Percentiles rank a stretch among this genome's conserved stretches.
These are phyloP conservation scores for Tricholoma terreum DNA, from an alignment of 768 basidiomycete genomes.

Conservation along the genomic window DNA sequence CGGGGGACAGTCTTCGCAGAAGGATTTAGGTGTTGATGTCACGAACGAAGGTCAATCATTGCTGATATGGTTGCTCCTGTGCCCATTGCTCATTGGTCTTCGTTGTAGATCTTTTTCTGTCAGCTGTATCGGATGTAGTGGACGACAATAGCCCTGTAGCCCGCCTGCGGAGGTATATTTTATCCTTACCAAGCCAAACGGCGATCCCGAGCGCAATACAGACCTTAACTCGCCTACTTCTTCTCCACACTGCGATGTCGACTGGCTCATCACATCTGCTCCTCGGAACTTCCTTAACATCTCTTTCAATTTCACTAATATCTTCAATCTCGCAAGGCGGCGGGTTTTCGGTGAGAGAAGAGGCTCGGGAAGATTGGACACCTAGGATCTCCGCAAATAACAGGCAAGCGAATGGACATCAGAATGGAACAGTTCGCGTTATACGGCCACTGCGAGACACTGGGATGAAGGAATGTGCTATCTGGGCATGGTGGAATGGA, in stretches of 20 bases:
- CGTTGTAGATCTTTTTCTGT: constrained; percentile 30
- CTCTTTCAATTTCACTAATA: constrained; percentile 70
- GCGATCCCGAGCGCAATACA: constrained; percentile 59
- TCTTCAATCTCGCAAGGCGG: constrained; percentile 74
- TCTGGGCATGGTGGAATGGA: constrained; percentile 73
- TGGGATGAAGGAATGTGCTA: constrained; percentile 74
- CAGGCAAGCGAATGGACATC: constrained; percentile 8
- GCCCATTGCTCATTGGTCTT: not conserved
- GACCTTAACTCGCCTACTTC: constrained; percentile 61
- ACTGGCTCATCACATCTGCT: constrained; percentile 70
- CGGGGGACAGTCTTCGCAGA: constrained; percentile 27
- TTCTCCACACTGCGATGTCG: constrained; percentile 61
- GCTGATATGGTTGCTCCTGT: not conserved
- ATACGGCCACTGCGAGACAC: constrained; percentile 70
- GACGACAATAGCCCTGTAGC: constrained; percentile 17
- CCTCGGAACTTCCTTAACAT: constrained; percentile 77
- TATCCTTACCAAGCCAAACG: constrained; percentile 71
- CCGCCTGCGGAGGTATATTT: constrained; percentile 49
- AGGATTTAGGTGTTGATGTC: constrained; percentile 44
- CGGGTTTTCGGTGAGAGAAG: constrained; percentile 67
- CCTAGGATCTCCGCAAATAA: constrained; percentile 18
- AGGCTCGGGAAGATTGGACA: constrained; percentile 70
- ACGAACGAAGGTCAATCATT: constrained; percentile 45
- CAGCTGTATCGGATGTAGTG: constrained; percentile 16
- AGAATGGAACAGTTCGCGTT: constrained; percentile 40